phyloP scores from a whole-genome alignment of 805 yeast species.

The Sugiyamaella americana region DNA sequence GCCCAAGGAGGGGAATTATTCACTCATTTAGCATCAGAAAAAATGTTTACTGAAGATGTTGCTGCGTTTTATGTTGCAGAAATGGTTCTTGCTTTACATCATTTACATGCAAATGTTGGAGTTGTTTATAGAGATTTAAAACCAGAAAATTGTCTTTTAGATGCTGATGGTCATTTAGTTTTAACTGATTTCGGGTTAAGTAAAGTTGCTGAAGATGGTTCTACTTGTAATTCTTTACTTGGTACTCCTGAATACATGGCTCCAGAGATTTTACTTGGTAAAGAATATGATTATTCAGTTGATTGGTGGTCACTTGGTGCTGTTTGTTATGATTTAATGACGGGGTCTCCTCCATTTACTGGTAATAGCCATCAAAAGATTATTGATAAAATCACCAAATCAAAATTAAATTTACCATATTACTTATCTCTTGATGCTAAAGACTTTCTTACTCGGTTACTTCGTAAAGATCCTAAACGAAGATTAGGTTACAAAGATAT shows the following conservation, averaged over 20 bases:
- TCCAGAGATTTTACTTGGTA: conserved; percentile 77
- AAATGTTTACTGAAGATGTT: conserved; percentile 50
- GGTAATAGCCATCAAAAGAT: conserved; percentile 74
- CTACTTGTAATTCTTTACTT: conserved; percentile 50
- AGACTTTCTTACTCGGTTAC: conserved; percentile 58
- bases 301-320: conserved; percentile 95
- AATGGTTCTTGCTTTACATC: conserved; percentile 68
- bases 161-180: conserved; percentile 71
- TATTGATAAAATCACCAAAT: conserved; percentile 62
- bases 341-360: conserved; percentile 85
- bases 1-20: conserved; percentile 86
- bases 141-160: conserved; percentile 83
- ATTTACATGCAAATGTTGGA: conserved; percentile 65
- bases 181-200: conserved; percentile 80
- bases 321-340: conserved; percentile 67
- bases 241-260: conserved; percentile 88
- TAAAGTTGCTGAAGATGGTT: conserved; percentile 38
- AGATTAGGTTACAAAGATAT: conserved; percentile 57
- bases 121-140: conserved; percentile 82
- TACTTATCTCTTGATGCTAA: conserved; percentile 76
- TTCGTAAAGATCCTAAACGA: conserved; percentile 64
- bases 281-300: conserved; percentile 68
- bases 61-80: conserved; percentile 78
- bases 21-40: conserved; percentile 49
- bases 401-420: conserved; percentile 62